Conservation (phyloP, 148 eudicot species). For the Persicaria maculosa region DNA sequence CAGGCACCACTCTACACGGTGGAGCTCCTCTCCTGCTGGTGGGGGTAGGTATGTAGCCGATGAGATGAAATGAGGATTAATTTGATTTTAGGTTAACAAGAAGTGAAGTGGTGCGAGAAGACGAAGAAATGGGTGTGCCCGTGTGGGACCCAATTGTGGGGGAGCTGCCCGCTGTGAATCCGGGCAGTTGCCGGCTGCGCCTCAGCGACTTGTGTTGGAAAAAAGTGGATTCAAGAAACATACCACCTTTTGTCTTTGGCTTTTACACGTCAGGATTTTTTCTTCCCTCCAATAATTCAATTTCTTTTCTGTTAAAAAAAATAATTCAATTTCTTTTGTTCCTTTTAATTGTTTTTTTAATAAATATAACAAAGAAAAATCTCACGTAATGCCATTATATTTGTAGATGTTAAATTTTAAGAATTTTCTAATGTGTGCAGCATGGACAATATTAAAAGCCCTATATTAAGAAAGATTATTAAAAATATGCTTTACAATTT, state of each 20-base stretch:
- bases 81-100: neutral
- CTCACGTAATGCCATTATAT: no score
- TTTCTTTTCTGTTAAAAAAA: no score
- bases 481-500: no score
- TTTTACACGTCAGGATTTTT: neutral
- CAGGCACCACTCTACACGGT: constrained; percentile 24
- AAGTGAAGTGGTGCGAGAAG: neutral
- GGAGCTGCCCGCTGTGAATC: neutral
- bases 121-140: neutral
- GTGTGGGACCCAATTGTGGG: no score
- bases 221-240: neutral
- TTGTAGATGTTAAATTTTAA: no score
- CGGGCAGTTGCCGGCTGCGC: constrained; percentile 11
- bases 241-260: neutral
- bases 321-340: no score
- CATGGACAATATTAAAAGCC: no score
- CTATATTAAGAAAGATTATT: no score
- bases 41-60: neutral
- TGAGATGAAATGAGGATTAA: neutral
- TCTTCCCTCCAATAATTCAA: neutral
- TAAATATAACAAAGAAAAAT: no score
- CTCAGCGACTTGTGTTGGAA: neutral
- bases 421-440: no score
- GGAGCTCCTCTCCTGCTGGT: constrained; percentile 7
- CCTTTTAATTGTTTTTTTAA: neutral